A percentile compares a stretch with the other conserved stretches of the same genome.
Conservation (phyloP, 1,284 basidiomycete species). For the Schizophyllum commune region DNA sequence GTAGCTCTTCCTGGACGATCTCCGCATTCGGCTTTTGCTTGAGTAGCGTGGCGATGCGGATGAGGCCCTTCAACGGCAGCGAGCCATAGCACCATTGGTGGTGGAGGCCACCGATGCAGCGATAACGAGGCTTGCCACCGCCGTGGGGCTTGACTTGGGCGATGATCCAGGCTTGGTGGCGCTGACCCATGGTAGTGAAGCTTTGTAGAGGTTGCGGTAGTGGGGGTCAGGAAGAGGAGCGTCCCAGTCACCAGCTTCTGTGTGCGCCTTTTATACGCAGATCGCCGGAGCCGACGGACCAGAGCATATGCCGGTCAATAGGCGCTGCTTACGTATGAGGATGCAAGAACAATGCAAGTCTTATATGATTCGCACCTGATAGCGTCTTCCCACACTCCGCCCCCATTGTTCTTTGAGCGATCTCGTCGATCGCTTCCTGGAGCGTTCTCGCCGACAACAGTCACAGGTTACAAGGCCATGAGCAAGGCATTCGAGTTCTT, state of each 20-base stretch:
- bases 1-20: slow-evolving; percentile 28
- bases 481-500: too few species aligned
- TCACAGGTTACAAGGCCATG: too few species aligned
- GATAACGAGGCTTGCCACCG: slow-evolving; percentile 19
- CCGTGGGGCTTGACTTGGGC: slow-evolving; percentile 22
- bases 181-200: slow-evolving; percentile 19
- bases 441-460: too few species aligned
- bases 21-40: slow-evolving; percentile 26
- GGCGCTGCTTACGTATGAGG: neutral
- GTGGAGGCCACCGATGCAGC: slow-evolving; percentile 31
- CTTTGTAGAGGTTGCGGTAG: too few species aligned
- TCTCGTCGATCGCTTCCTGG: too few species aligned
- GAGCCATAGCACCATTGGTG: slow-evolving; percentile 31
- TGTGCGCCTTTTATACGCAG: neutral
- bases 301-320: neutral
- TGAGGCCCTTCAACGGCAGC: slow-evolving; percentile 21
- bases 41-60: slow-evolving; percentile 26
- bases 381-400: too few species aligned
- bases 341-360: neutral
- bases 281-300: neutral
- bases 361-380: too few species aligned
- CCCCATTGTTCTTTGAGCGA: too few species aligned
- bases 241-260: neutral
- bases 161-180: slow-evolving; percentile 31
- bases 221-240: neutral